Conservation (phyloP, 345 rosid genomes). For the Fremontodendron californicum region DNA sequence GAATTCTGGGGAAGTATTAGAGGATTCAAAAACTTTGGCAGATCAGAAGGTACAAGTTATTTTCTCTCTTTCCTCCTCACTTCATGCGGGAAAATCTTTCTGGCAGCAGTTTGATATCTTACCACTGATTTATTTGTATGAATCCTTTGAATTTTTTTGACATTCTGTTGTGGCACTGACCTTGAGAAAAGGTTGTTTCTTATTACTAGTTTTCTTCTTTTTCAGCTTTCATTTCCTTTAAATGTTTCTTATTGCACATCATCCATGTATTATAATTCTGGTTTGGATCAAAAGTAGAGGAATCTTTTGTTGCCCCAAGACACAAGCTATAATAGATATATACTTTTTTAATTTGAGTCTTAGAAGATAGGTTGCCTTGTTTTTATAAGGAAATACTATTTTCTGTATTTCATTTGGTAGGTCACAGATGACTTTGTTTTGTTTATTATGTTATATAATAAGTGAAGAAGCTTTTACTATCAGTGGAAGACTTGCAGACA, state of each 20-base stretch:
- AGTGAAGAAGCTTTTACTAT: background rate
- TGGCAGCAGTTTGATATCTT: background rate
- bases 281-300: conserved; percentile 3
- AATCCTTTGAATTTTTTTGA: background rate
- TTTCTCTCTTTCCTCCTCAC: background rate
- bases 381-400: background rate
- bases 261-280: background rate
- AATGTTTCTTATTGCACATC: background rate
- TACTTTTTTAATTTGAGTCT: background rate
- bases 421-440: background rate
- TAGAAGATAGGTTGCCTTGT: background rate
- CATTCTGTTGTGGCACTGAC: conserved; percentile 71
- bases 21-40: conserved; percentile 7
- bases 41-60: conserved; percentile 36
- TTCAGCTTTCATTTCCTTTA: conserved; percentile 3
- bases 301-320: background rate
- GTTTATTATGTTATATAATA: background rate
- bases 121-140: background rate
- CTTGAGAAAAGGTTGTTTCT: conserved; percentile 65
- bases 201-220: background rate
- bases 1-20: background rate
- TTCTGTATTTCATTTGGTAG: background rate
- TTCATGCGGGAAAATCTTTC: background rate
- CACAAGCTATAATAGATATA: background rate
- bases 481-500: background rate